These are phyloP conservation scores for Blepharisma undulans DNA, from an alignment of 169 alveolate genomes.

Conservation along the genomic window DNA sequence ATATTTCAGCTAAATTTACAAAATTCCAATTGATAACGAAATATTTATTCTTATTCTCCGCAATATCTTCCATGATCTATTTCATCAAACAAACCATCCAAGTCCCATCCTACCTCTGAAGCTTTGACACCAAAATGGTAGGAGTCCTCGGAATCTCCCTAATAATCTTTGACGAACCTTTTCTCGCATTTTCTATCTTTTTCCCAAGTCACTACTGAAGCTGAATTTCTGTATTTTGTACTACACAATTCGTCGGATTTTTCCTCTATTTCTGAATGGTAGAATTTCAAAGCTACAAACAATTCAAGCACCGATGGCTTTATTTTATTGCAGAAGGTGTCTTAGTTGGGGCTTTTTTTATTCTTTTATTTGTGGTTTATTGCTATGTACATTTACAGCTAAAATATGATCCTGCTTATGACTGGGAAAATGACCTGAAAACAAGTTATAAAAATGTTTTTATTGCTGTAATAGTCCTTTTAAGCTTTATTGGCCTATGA, in stretches of 20 bases:
- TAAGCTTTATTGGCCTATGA: not conserved
- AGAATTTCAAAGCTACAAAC: not conserved
- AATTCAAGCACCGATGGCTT: not conserved
- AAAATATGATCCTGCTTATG: not conserved
- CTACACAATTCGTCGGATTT: slow-evolving; percentile 9
- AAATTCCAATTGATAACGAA: not conserved
- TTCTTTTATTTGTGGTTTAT: not conserved
- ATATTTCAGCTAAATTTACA: not conserved
- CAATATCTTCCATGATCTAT: not conserved
- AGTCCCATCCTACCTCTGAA: not conserved
- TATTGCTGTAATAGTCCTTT: slow-evolving; percentile 22
- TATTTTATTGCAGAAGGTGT: not conserved
- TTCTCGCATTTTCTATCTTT: not conserved
- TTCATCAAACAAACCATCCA: not conserved
- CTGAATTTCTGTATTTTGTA: slow-evolving; percentile 17
- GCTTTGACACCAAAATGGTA: not conserved
- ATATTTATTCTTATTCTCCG: not conserved
- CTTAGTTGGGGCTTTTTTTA: not conserved
- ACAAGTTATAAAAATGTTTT: not conserved
- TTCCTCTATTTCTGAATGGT: slow-evolving; percentile 26
- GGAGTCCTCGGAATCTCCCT: not conserved
- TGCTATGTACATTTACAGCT: slow-evolving; percentile 15
- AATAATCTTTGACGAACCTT: slow-evolving; percentile 35
- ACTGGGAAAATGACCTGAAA: slow-evolving; percentile 21
- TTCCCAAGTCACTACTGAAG: slow-evolving; percentile 3